phyloP scores from a whole-genome alignment of 2,329 filamentous ascomycete genomes.

The Cordyceps tenuipes region DNA sequence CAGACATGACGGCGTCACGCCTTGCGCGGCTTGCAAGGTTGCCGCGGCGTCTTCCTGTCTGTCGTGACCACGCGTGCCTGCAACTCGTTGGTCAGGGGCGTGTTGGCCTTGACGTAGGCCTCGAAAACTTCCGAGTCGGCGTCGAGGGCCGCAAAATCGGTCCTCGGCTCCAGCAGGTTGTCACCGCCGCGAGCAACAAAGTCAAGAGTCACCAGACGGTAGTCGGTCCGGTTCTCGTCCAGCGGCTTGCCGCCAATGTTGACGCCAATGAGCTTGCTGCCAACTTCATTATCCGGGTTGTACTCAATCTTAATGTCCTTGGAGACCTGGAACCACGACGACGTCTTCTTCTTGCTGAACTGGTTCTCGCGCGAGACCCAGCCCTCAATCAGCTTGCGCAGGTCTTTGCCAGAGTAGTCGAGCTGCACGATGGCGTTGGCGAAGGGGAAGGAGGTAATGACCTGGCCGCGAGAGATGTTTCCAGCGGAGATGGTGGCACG shows the following conservation, averaged over 20 bases:
- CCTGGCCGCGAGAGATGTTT: constrained; percentile 53
- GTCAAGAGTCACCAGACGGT: constrained; percentile 53
- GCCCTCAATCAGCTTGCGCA: constrained; percentile 51
- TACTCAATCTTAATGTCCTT: constrained; percentile 48
- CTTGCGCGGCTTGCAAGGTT: not conserved
- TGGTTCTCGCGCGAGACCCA: constrained; percentile 47
- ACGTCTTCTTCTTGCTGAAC: constrained; percentile 43
- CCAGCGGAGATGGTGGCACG: constrained; percentile 55
- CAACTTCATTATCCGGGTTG: constrained; percentile 41
- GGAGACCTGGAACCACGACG: constrained; percentile 54
- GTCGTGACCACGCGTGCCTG: constrained; percentile 30
- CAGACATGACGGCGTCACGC: not conserved
- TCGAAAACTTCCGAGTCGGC: constrained; percentile 46
- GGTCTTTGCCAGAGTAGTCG: constrained; percentile 39
- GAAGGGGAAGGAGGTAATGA: constrained; percentile 58
- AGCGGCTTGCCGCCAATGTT: constrained; percentile 41
- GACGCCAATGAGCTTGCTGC: constrained; percentile 44
- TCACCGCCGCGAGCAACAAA: constrained; percentile 56
- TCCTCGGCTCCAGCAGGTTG: constrained; percentile 42
- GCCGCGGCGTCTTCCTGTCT: constrained; percentile 3
- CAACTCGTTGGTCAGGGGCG: constrained; percentile 41
- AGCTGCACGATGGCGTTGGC: constrained; percentile 56
- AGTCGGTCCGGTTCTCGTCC: constrained; percentile 34
- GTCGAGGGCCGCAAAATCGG: constrained; percentile 38
- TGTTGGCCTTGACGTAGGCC: constrained; percentile 39